These are phyloP conservation scores for Talaromyces sp. DNA, from an alignment of 2,329 filamentous ascomycete genomes.

Conservation along the genomic window DNA sequence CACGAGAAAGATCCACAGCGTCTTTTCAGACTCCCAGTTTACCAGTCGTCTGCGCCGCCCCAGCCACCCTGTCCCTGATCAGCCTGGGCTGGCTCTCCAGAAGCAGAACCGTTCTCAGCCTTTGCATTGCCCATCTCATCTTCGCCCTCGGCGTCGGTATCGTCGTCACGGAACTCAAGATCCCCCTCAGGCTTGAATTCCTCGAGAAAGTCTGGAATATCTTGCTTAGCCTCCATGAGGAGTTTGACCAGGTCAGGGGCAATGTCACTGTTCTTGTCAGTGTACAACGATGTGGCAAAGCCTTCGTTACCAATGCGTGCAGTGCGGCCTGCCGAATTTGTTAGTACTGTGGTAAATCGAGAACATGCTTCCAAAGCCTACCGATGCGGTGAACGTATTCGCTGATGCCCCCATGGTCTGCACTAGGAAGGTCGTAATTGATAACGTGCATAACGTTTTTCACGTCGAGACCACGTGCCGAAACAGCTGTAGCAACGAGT, in stretches of 20 bases:
- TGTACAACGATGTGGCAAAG: constrained; percentile 84
- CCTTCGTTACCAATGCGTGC: constrained; percentile 87
- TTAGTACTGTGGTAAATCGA: not conserved
- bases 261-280: constrained; percentile 68
- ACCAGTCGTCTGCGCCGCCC: not conserved
- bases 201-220: constrained; percentile 76
- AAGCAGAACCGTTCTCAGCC: not conserved
- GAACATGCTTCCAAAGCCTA: constrained; percentile 35
- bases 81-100: not conserved
- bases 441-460: constrained; percentile 84
- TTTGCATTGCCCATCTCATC: constrained; percentile 1
- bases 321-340: constrained; percentile 65
- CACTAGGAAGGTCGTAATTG: constrained; percentile 81
- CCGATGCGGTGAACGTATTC: constrained; percentile 95
- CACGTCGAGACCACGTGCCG: constrained; percentile 84
- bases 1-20: not conserved
- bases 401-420: constrained; percentile 76
- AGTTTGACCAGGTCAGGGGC: constrained; percentile 72
- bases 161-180: constrained; percentile 49
- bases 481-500: constrained; percentile 79
- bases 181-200: constrained; percentile 44
- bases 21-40: not conserved
- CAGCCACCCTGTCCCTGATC: not conserved
- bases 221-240: constrained; percentile 73
- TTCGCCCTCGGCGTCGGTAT: constrained; percentile 43